Conservation (phyloP, 192 early-diverging fungal species). For the Podila minutissima region DNA sequence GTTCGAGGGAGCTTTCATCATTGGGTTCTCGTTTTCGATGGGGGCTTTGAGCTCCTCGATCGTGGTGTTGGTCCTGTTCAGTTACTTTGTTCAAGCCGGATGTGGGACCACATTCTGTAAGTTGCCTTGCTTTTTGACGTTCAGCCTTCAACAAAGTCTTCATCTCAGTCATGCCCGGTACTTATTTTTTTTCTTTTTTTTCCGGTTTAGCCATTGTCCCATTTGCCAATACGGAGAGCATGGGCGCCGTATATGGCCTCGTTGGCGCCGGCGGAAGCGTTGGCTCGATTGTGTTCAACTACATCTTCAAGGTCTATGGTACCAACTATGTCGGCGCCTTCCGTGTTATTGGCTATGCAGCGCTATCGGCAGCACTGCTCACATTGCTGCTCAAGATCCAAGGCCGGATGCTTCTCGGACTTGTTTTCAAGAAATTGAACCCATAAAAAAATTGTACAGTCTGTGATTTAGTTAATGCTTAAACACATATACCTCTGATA, state of each 20-base stretch:
- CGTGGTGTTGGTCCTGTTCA: constrained; percentile 62
- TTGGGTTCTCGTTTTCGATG: constrained; percentile 56
- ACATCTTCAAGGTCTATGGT: constrained; percentile 57
- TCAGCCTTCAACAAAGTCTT: too few relatives aligned
- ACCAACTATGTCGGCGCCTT: constrained; percentile 40
- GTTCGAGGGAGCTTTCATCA: constrained; percentile 58
- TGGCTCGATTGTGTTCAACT: constrained; percentile 66
- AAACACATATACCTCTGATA: too few relatives aligned
- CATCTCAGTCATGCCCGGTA: neutral
- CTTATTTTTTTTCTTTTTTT: neutral
- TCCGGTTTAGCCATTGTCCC: constrained; percentile 58
- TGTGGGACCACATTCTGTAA: constrained; percentile 67
- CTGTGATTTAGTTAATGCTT: neutral
- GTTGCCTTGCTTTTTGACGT: neutral
- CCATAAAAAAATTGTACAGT: constrained; percentile 2
- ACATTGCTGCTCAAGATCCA: constrained; percentile 39
- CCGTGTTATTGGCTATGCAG: constrained; percentile 57
- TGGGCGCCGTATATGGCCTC: constrained; percentile 64
- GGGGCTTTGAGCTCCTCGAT: constrained; percentile 48
- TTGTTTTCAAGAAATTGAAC: constrained; percentile 24
- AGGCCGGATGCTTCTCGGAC: constrained; percentile 21
- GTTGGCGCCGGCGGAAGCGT: constrained; percentile 71
- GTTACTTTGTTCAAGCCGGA: constrained; percentile 60
- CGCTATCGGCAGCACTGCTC: constrained; percentile 41
- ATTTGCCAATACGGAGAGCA: constrained; percentile 56